Evolutionary conservation across 2,329 filamentous ascomycete species (phyloP), one percentile per base, ranked within the genome.

Genomic region (Xylaria sp.): DNA sequence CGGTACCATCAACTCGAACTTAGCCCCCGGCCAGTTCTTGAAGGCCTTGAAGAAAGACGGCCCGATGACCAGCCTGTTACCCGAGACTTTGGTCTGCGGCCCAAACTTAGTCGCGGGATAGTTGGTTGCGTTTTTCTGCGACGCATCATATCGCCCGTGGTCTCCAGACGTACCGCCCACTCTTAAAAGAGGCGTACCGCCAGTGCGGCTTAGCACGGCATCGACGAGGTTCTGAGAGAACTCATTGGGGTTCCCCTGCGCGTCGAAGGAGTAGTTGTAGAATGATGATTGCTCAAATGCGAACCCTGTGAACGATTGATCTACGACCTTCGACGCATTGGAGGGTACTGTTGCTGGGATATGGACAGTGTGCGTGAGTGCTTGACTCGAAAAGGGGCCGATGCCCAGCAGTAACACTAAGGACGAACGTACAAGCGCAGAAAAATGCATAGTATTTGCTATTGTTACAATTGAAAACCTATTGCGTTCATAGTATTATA

Each of bases 161-260:
- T 70, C 67, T 12, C 64, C 67, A 43, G 64, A 71, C 28, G 67
- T 70, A 2, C 67, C 67, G 13, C 70, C 64, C n/a, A 71, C 70
- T 25, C 70, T 66, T 46, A 71, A 52, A n/a, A 70, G 59, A 31
- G 69, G 69, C 9, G 64, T 69, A 36, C 69, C 67, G 18, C 69
- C 61, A 10, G 67, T 71, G 43, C 61, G 64, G 33, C 62, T 70
- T 28, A 71, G 49, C 41, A 71, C 64, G 2, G 67, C 60, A 39
- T 69, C 28, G 56, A 71, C 61, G 2, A 71, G 66, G 48, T 71
- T 71, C 36, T 67, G 64, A 39, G 67, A 71, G 31, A 71, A 71
- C 49, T 41, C 58, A 33, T 69, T 71, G 13, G 69, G 67, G 2
- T 71, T 67, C 13, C 69, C 67, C 28, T 71, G 31, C 10, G 49